phyloP scores from a whole-genome alignment of 1,284 basidiomycete genomes.

The Boletus hoseneyae region DNA sequence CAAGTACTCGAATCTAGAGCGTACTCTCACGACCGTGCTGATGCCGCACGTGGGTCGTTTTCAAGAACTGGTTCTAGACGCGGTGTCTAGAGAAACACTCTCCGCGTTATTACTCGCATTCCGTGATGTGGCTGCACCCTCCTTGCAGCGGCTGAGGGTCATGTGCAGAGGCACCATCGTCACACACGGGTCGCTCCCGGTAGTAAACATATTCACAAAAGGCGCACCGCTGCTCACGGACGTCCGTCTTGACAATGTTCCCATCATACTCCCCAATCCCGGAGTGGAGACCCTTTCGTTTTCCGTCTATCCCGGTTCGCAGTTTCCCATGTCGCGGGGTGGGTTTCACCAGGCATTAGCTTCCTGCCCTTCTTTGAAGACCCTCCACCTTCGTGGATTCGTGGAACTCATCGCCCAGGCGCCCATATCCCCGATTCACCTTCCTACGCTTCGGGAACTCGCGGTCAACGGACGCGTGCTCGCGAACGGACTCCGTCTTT shows the following conservation, averaged over 20 bases:
- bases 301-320: conserved; percentile 31
- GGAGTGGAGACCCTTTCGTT: conserved; percentile 24
- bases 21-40: conserved; percentile 21
- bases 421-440: conserved; percentile 19
- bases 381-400: conserved; percentile 31
- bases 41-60: conserved; percentile 32
- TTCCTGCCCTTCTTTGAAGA: conserved; percentile 21
- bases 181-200: conserved; percentile 28
- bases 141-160: conserved; percentile 24
- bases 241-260: conserved; percentile 30
- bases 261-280: conserved; percentile 24
- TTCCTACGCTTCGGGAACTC: conserved; percentile 30
- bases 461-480: conserved; percentile 31
- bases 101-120: conserved; percentile 22
- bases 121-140: conserved; percentile 27
- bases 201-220: conserved; percentile 22
- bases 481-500: conserved; percentile 29
- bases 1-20: conserved; percentile 32
- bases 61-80: conserved; percentile 29
- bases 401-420: conserved; percentile 25
- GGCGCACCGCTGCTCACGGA: conserved; percentile 31
- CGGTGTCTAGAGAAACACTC: conserved; percentile 32
- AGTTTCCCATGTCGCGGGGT: conserved; percentile 29
- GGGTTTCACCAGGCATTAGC: conserved; percentile 23
- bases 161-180: conserved; percentile 33